Evolutionary conservation across 164 flowering plant genomes (phyloP).

Genomic region (Kalanchoe fedtschenkoi): DNA sequence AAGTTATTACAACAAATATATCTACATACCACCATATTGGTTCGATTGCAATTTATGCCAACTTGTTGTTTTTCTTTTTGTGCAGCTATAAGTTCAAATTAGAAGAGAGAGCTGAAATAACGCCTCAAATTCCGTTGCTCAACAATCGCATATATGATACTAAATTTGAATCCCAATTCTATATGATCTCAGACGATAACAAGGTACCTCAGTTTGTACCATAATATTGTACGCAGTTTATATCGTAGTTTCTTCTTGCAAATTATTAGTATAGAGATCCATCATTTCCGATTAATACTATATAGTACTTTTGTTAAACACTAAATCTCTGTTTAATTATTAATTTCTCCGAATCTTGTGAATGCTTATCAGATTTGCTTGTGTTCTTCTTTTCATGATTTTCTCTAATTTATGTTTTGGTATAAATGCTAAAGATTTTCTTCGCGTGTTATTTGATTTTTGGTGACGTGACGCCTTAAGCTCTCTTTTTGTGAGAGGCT

Average conservation of each 20-base stretch:
- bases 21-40: constrained; percentile 1
- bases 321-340: too few species aligned
- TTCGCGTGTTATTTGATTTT: too few species aligned
- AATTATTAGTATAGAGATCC: background rate
- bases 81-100: constrained; percentile 90
- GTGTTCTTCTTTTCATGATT: too few species aligned
- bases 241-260: background rate
- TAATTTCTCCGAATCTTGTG: too few species aligned
- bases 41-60: background rate
- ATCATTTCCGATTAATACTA: background rate
- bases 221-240: background rate
- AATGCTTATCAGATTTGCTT: too few species aligned
- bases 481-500: too few species aligned
- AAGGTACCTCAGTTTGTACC: constrained; percentile 37
- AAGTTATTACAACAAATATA: background rate
- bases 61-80: constrained; percentile 11
- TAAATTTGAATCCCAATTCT: constrained; percentile 94
- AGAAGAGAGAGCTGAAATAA: constrained; percentile 79
- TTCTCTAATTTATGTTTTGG: too few species aligned
- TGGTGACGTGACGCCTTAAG: too few species aligned
- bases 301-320: too few species aligned
- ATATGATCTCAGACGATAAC: constrained; percentile 84
- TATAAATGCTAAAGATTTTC: too few species aligned
- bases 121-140: constrained; percentile 79
- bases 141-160: constrained; percentile 88